Base-by-base conservation (phyloP, 1,284 basidiomycete genomes). In the Caloboletus inedulis region DNA sequence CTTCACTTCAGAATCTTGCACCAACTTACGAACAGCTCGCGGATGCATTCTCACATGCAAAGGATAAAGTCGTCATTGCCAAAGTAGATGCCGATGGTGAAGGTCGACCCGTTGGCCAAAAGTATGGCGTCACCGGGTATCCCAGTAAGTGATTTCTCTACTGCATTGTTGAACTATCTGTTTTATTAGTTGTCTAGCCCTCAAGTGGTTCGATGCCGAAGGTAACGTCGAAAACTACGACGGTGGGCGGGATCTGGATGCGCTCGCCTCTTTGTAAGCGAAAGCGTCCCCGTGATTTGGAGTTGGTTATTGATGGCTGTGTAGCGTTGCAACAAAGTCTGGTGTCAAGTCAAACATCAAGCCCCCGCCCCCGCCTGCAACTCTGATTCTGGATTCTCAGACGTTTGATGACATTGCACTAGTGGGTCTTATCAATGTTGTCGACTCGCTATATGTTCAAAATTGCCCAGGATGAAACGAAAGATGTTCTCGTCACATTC, bases 31-130 rank as follows among this genome's bases (percentile, higher is more conserved):
- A 96, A 69, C 79, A 95, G 69, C 82, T 98, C 18, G 95, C 87
- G 34, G 89, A 96, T 64, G 88, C 89, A 12, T 98, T 87, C 66
- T 74, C 80, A 5, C 79, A 87, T 55, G 81, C 78, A 42, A 87
- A 88, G 63, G 84, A 91, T 69, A 91, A 89, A 67, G 89, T 98
- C 23, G 62, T 92, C 49, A 85, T 98, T 58, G 94, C 94, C 56
- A 97, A 97, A 70, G 87, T 96, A 7, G 94, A 98, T 62, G 94
- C 93, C 1, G 94, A 98, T 64, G 90, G 90, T 53, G 88, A 69
- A 39, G 92, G 93, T 58, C 86, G 84, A 64, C 75, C 81, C 1
- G 64, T 91, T 33, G 89, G 86, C 51, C 70, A 80, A 62, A 82
- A 86, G 69, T 93, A 83, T 64, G 91, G 79, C 18, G 86, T 97